A percentile compares a stretch with the other conserved stretches of the same genome.
Conservation (phyloP, 2,329 filamentous ascomycete genomes). For the Escovopsis weberi region DNA sequence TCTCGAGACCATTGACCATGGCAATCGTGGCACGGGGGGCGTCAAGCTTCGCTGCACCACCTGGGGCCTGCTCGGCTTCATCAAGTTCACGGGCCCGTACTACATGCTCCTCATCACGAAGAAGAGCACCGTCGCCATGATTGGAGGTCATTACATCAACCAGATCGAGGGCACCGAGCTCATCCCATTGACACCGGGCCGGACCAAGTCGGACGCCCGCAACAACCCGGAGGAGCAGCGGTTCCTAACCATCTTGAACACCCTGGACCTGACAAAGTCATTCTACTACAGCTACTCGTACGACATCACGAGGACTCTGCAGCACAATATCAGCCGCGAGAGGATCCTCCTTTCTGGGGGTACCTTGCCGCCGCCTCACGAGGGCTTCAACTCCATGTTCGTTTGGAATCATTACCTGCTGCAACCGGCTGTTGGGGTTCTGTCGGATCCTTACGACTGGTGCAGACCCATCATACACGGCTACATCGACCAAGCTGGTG, state of each 20-base stretch:
- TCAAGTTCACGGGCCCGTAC: conserved; percentile 86
- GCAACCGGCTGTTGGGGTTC: conserved; percentile 50
- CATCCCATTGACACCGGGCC: conserved; percentile 67
- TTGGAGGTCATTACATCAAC: conserved; percentile 92
- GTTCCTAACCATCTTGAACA: conserved; percentile 78
- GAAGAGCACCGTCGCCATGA: conserved; percentile 86
- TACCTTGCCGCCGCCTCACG: conserved; percentile 38
- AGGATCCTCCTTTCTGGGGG: conserved; percentile 56
- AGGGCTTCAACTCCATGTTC: conserved; percentile 86
- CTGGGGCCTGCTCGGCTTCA: conserved; percentile 91
- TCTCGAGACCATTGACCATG: conserved; percentile 88
- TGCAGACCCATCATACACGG: conserved; percentile 92
- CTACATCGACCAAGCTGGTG: conserved; percentile 76
- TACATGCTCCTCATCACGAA: conserved; percentile 98
- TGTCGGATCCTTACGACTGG: conserved; percentile 86
- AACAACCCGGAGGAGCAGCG: conserved; percentile 73
- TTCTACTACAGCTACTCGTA: conserved; percentile 99
- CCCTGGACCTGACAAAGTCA: conserved; percentile 75
- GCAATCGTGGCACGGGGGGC: conserved; percentile 80
- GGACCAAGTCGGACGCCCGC: conserved; percentile 58
- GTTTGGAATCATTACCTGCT: conserved; percentile 93
- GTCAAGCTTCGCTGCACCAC: conserved; percentile 79
- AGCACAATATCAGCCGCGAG: conserved; percentile 80
- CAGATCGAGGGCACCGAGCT: conserved; percentile 90
- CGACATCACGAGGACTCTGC: conserved; percentile 81